Evolutionary conservation across 805 yeast species (phyloP), one percentile per base, ranked within the genome.

Genomic region (Candida maltosa): DNA sequence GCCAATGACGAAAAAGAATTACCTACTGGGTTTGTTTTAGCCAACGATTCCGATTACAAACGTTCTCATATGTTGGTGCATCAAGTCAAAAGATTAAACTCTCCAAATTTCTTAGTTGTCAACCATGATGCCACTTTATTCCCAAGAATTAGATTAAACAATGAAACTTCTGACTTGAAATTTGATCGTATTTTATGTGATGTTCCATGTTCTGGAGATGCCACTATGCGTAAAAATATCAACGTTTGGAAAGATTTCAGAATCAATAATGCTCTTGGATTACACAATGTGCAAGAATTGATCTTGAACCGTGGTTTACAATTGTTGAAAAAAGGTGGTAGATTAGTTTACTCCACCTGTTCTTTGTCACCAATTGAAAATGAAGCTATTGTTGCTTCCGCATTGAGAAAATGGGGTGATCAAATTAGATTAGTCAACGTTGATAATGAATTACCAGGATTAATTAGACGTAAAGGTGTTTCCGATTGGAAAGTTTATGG

Each of bases 171-270:
- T 40, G 74, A 65, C 47, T 65, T 88, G 50, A 86, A 83, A 58
- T 93, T 87, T 58, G 98, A 93, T 62, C 78, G 98, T 57, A 78
- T 93, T 37, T 71, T 93, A 44, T 91, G 97, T 71, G 99, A 93
- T 63, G 99, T 93, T 18, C 99, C 99, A 35, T 93, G 99, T 70
- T 86, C 97, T 15, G 99, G 99, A 47, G 99, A 93, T 60, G 99
- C 94, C 43, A 93, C 99, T 28, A 87, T 93, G 95, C 79, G 99
- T 59, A 93, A 93, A 65, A 93, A 93, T 57, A 76, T 88, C 48
- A 87, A 85, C 52, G 96, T 93, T 21, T 93, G 99, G 99, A 82
- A 81, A 49, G 96, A 88, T 49, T 93, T 96, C 89, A 75, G 79
- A 20, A 76, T 85, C 25, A 95, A 91, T 41, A 87, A 85, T 56